Percentiles rank a stretch among this genome's conserved stretches.
phyloP scores from a whole-genome alignment of 345 rosid species.

The Theobroma cacao region DNA sequence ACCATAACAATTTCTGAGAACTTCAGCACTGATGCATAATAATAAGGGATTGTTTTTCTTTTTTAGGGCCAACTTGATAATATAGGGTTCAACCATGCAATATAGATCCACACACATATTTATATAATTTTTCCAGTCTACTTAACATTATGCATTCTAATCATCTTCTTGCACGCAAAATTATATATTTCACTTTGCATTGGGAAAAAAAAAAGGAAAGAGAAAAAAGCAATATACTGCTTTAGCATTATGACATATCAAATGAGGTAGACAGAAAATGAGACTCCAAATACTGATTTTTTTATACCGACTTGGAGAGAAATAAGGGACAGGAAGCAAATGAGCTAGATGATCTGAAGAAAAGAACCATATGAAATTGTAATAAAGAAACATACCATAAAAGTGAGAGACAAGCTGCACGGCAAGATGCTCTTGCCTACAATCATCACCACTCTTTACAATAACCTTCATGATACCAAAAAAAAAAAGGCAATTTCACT shows the following conservation, averaged over 20 bases:
- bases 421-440: slow-evolving; percentile 99
- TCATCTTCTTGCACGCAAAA: neutral
- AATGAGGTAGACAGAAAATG: neutral
- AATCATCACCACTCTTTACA: slow-evolving; percentile 98
- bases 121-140: neutral
- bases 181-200: neutral
- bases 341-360: neutral
- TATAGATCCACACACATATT: neutral
- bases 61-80: neutral
- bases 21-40: neutral
- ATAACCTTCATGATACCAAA: slow-evolving; percentile 55
- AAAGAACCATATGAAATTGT: neutral
- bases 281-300: neutral
- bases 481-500: neutral
- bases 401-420: slow-evolving; percentile 99
- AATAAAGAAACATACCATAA: slow-evolving; percentile 56
- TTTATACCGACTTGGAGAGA: neutral
- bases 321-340: neutral
- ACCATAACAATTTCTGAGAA: neutral
- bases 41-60: neutral
- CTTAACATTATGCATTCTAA: slow-evolving; percentile 1
- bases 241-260: neutral
- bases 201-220: neutral
- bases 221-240: neutral
- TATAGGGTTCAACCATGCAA: neutral